phyloP scores from a whole-genome alignment of 148 eudicot genomes.

The Silene uniflora region DNA sequence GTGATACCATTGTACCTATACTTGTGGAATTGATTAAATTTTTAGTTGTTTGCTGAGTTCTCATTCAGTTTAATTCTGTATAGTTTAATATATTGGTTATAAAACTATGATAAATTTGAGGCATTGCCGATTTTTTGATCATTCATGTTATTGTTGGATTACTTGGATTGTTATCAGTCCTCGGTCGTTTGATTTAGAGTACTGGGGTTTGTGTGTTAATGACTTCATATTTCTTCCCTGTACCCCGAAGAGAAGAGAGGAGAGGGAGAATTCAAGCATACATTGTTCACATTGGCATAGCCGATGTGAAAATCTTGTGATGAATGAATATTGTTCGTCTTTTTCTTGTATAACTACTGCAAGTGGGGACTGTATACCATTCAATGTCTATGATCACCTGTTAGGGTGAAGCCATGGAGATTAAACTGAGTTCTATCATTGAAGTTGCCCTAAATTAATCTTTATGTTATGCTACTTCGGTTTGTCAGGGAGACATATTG shows the following conservation, averaged over 20 bases:
- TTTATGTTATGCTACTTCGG: neutral
- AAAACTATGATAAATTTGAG: no score
- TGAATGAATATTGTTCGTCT: neutral
- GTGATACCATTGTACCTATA: neutral
- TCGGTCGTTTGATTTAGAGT: no score
- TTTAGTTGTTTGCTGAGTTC: neutral
- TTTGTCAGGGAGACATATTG: neutral
- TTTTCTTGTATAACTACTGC: neutral
- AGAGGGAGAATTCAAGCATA: no score
- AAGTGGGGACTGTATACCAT: constrained; percentile 4
- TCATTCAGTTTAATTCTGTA: constrained; percentile 7
- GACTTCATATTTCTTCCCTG: no score
- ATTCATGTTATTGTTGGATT: no score
- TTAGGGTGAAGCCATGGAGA: neutral
- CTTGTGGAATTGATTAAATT: neutral
- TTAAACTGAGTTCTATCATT: neutral
- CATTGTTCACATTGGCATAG: no score
- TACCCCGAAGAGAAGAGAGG: no score
- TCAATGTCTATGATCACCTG: neutral
- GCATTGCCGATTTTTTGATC: no score
- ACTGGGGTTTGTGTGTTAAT: no score
- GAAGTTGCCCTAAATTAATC: constrained; percentile 4
- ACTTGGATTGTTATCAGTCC: no score
- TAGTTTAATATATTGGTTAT: neutral
- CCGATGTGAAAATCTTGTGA: no score